Evolutionary conservation across 148 eudicot genomes (phyloP).

Genomic region (Chenopodium suecicum): DNA sequence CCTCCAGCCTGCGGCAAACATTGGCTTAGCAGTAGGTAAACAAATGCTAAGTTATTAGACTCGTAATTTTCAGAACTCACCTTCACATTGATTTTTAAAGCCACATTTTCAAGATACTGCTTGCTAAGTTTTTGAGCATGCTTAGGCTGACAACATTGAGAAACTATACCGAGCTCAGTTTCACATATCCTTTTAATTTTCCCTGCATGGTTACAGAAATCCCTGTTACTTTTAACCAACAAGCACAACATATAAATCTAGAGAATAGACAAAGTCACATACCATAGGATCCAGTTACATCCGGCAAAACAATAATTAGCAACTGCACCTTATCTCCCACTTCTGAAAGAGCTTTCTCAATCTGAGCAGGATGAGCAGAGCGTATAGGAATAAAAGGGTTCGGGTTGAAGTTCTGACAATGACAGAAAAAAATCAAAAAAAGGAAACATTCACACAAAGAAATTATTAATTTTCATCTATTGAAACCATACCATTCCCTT

Average conservation of each 20-base stretch:
- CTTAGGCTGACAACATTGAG: slow-evolving; percentile 80
- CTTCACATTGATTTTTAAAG: slow-evolving; percentile 90
- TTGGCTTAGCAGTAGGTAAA: background rate
- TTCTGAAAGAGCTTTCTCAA: slow-evolving; percentile 54
- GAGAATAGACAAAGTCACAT: slow-evolving; percentile 7
- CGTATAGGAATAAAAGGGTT: slow-evolving; percentile 40
- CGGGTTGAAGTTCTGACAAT: slow-evolving; percentile 43
- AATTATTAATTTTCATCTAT: too few relatives aligned
- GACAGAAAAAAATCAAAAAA: background rate
- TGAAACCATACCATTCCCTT: slow-evolving; percentile 75
- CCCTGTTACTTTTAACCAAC: background rate
- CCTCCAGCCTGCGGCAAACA: slow-evolving; percentile 63
- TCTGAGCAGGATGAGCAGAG: slow-evolving; percentile 25
- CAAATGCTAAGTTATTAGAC: background rate
- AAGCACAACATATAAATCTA: background rate
- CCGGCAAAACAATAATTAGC: slow-evolving; percentile 74
- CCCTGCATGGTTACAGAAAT: slow-evolving; percentile 34
- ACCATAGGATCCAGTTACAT: slow-evolving; percentile 67
- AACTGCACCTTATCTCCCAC: slow-evolving; percentile 52
- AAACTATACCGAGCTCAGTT: slow-evolving; percentile 77
- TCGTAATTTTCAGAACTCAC: slow-evolving; percentile 23
- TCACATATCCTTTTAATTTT: slow-evolving; percentile 76
- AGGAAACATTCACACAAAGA: too few relatives aligned
- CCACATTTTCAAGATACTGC: slow-evolving; percentile 81
- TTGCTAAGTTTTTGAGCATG: slow-evolving; percentile 31